phyloP scores from a whole-genome alignment of 176 grass and related monocot genomes.

The Triticum timopheevii region DNA sequence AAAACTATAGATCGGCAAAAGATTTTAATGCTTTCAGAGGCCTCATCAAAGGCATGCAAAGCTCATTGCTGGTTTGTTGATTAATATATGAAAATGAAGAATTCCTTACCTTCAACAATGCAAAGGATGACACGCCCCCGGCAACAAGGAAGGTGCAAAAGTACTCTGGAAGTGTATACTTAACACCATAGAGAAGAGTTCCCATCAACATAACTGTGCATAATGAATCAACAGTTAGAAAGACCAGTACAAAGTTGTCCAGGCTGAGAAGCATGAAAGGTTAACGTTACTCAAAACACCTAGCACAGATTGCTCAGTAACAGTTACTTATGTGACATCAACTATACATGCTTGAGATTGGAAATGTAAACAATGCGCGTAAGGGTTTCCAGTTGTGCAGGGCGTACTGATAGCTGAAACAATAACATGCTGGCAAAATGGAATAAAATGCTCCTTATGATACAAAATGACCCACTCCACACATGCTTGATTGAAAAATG shows the following conservation, averaged over 20 bases:
- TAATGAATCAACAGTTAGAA: conserved; percentile 19
- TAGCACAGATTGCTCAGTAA: neutral
- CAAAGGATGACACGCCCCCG: conserved; percentile 92
- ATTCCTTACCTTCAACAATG: conserved; percentile 79
- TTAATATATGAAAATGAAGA: conserved; percentile 20
- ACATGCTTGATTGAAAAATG: neutral
- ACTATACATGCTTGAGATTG: neutral
- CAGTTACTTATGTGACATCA: neutral
- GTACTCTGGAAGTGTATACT: conserved; percentile 94
- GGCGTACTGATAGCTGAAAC: neutral
- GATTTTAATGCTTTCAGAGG: neutral
- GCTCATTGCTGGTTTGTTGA: neutral
- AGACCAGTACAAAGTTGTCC: neutral
- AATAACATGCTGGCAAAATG: neutral
- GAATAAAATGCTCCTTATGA: neutral
- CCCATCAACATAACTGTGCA: conserved; percentile 95
- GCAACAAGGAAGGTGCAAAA: conserved; percentile 93
- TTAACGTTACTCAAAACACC: neutral
- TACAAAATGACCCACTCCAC: neutral
- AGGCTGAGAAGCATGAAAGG: neutral
- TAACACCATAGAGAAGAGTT: conserved; percentile 89
- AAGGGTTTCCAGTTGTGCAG: neutral
- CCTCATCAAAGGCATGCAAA: neutral
- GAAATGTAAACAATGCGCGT: neutral
- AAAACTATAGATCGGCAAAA: neutral